phyloP scores from a whole-genome alignment of 2,329 filamentous ascomycete species.

The Atkinsonella texensis region DNA sequence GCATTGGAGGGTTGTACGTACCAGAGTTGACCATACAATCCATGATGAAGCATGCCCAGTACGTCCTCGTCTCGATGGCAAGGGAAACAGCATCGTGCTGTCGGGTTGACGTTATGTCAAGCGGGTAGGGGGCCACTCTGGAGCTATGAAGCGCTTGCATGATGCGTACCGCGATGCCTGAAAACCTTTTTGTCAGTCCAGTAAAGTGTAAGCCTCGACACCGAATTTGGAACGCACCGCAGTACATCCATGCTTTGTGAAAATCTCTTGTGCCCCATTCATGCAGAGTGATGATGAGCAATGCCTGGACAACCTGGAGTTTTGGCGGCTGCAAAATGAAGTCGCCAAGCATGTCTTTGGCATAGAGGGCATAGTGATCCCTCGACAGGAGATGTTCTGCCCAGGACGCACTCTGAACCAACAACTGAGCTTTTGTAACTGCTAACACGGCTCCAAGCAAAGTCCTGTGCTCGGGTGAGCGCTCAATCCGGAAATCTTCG shows the following conservation, averaged over 20 bases:
- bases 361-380: constrained; percentile 21
- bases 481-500: constrained; percentile 10
- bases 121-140: constrained; percentile 15
- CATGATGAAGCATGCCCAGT: constrained; percentile 34
- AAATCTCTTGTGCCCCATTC: constrained; percentile 31
- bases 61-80: constrained; percentile 26
- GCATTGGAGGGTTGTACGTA: constrained; percentile 25
- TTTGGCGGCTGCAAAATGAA: constrained; percentile 18
- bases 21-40: constrained; percentile 32
- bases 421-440: constrained; percentile 20
- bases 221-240: constrained; percentile 11
- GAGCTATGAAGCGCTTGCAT: constrained; percentile 24
- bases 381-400: constrained; percentile 18
- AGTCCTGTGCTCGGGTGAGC: constrained; percentile 16
- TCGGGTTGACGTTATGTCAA: constrained; percentile 13
- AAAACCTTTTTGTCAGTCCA: not conserved
- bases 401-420: constrained; percentile 17
- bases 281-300: constrained; percentile 27
- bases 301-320: constrained; percentile 24
- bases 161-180: constrained; percentile 26
- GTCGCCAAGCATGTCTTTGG: constrained; percentile 14
- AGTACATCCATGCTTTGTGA: constrained; percentile 31
- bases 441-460: constrained; percentile 18
- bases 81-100: constrained; percentile 12
- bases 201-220: too few species aligned